Percentiles rank a stretch among this genome's conserved stretches.
Conservation (phyloP, 495 filamentous ascomycete species). For the Tuber aestivum region DNA sequence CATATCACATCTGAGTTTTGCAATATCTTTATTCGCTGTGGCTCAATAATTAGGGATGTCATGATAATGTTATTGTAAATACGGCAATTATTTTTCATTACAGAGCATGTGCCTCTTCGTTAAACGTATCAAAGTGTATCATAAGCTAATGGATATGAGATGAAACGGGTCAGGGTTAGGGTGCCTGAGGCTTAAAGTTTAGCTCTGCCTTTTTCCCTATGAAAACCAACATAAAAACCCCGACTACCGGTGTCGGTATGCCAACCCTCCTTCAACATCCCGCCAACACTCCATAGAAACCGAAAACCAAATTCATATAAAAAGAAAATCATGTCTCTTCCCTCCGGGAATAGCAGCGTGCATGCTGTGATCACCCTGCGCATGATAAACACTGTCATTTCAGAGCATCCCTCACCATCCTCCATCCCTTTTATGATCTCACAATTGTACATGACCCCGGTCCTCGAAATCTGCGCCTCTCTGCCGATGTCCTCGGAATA, state of each 20-base stretch:
- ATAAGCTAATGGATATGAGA: neutral
- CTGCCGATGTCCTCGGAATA: neutral
- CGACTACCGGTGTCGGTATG: no score
- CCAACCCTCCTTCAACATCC: neutral
- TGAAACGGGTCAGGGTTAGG: neutral
- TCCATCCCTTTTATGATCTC: neutral
- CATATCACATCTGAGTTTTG: neutral
- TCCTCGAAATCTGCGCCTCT: neutral
- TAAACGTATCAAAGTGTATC: neutral
- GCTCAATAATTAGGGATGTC: neutral
- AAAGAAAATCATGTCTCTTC: neutral
- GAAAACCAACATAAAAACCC: neutral
- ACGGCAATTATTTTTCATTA: neutral
- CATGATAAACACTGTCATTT: conserved; percentile 1
- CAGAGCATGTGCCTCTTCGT: neutral
- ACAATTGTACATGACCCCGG: neutral
- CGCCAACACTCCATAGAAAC: neutral
- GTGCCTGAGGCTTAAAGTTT: neutral
- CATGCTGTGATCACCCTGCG: neutral
- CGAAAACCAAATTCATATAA: neutral
- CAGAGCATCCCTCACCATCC: neutral
- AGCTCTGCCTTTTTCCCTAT: neutral
- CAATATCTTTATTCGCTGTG: neutral
- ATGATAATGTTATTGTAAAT: neutral
- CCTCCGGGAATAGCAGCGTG: neutral